A percentile compares a stretch with the other conserved stretches of the same genome.
Conservation (phyloP, 345 rosid species). For the Zanthoxylum bungeanum region DNA sequence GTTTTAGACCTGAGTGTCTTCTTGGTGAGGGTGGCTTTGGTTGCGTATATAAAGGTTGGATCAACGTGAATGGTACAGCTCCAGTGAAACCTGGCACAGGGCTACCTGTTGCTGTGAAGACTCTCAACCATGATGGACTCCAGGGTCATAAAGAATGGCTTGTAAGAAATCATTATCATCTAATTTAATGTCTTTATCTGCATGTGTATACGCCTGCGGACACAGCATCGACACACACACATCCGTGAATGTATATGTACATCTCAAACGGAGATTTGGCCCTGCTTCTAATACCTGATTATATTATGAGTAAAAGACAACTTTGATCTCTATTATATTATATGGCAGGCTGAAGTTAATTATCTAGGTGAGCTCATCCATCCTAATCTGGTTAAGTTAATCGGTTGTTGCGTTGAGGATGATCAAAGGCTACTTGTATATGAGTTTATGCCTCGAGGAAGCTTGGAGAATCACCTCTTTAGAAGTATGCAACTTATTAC, state of each 20-base stretch:
- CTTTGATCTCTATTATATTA: neutral
- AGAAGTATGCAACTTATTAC: constrained; percentile 38
- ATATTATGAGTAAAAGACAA: constrained; percentile 5
- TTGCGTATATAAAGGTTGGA: constrained; percentile 53
- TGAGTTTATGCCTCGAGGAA: constrained; percentile 65
- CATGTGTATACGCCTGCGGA: neutral
- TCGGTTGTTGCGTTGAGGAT: constrained; percentile 62
- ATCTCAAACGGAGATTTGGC: neutral
- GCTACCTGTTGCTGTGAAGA: constrained; percentile 48
- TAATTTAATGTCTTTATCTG: neutral
- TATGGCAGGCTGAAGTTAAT: constrained; percentile 54
- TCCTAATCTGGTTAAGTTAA: constrained; percentile 52
- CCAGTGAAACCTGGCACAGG: constrained; percentile 41
- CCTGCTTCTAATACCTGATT: neutral
- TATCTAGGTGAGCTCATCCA: constrained; percentile 54
- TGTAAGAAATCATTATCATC: constrained; percentile 30
- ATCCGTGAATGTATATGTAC: too few relatives aligned
- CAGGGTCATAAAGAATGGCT: constrained; percentile 70
- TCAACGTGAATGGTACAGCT: constrained; percentile 35
- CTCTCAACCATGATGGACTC: constrained; percentile 47
- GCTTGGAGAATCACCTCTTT: constrained; percentile 65
- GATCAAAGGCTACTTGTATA: constrained; percentile 58
- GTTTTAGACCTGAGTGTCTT: constrained; percentile 36
- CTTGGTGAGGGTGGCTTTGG: constrained; percentile 55
- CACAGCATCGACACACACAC: neutral